Evolutionary conservation across 2,329 filamentous ascomycete species (phyloP).

Genomic region (Cordyceps farinosa): DNA sequence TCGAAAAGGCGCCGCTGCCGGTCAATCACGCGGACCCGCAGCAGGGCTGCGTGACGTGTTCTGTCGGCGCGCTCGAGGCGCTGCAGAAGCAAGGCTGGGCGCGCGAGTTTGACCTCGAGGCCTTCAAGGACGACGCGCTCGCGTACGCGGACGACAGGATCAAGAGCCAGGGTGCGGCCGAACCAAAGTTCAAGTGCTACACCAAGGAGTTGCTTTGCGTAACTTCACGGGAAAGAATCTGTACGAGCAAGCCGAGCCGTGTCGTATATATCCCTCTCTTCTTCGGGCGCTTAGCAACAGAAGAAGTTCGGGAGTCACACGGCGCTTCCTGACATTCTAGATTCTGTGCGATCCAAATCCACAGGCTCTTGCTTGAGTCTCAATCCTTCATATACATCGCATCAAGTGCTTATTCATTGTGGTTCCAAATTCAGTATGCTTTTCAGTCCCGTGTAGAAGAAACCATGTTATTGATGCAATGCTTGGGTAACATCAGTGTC

Average conservation of each 20-base stretch:
- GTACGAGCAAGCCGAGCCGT: too few relatives aligned
- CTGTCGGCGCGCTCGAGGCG: not conserved
- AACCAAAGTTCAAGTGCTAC: not conserved
- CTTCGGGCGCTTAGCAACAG: too few relatives aligned
- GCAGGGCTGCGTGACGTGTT: not conserved
- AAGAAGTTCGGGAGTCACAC: too few relatives aligned
- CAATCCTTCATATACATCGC: too few relatives aligned
- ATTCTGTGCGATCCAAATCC: too few relatives aligned
- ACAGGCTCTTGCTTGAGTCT: too few relatives aligned
- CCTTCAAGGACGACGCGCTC: not conserved
- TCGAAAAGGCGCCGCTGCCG: not conserved
- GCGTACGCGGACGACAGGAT: not conserved
- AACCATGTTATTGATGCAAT: not conserved
- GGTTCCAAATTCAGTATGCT: not conserved
- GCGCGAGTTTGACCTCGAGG: not conserved
- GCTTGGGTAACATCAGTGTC: not conserved
- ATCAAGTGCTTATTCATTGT: too few relatives aligned
- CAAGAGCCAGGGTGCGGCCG: not conserved
- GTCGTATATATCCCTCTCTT: too few relatives aligned
- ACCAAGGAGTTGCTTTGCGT: not conserved
- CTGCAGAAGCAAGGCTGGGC: not conserved
- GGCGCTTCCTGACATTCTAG: too few relatives aligned
- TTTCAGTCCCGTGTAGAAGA: not conserved
- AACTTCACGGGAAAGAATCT: too few relatives aligned
- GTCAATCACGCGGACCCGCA: not conserved